Base-by-base conservation (phyloP, 108 stramenopile species). In the Nannochloropsis granulata region DNA sequence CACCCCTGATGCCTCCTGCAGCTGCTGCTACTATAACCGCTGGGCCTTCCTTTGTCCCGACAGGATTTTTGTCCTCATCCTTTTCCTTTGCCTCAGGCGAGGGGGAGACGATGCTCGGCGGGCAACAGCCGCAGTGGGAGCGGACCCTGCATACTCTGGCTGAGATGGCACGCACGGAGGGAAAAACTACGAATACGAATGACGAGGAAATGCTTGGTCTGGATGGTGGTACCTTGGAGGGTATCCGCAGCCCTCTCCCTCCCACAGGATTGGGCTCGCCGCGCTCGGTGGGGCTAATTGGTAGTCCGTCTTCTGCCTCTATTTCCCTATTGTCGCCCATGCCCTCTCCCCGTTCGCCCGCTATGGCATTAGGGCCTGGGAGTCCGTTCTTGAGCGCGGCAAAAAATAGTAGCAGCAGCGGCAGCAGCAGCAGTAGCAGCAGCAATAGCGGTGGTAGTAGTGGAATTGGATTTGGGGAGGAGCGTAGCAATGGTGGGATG, bases 121-220 rank as follows among this genome's bases (percentile, higher is more conserved):
- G 56, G 24, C 80, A 78, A 43, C 81, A 80, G 56, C 43, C 26
- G 81, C 87, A 88, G 83, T 85, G 88, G 88, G 78, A 80, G 79
- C 25, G 45, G 12, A 84, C 88, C 25, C 43, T 85, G 24, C 43
- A 23, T 24, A 79, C 85, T 10, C 23, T 85, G 23, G 56, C 78
- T 82, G 71, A 46, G 25, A 80, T 24, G 78, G 82, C 85, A n/a
- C 56, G 56, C 21, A 11, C n/a, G 11, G 56, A 71, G 7, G 56
- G 56, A 71, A 34, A 34, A 34, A 1, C 34, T 5, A 3, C 34
- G 1, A 16, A 71, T 71, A n/a, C 21, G 7, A 71, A 71, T 10
- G 56, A 11, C 7, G 56, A 71, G 7, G 56, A 71, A 13, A 13
- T 46, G 56, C 34, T 34, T 34, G 1, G 34, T 34, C 5, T 34